Evolutionary conservation across 2,329 filamentous ascomycete species (phyloP).

Genomic region (Paraphoma chrysanthemicola): DNA sequence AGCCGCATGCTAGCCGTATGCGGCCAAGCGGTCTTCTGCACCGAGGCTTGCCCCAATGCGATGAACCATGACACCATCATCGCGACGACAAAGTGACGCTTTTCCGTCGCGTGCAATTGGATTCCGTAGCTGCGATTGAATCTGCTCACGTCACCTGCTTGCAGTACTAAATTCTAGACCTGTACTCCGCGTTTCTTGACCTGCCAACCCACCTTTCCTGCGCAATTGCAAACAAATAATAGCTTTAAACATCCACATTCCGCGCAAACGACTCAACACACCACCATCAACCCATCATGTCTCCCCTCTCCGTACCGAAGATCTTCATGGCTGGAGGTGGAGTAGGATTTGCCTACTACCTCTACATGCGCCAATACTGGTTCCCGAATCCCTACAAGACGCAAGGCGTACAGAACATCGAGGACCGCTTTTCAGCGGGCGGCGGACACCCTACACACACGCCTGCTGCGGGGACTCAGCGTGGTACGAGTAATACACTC

Average conservation of each 20-base stretch:
- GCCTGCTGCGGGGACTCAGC: conserved; percentile 34
- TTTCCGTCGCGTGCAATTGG: conserved; percentile 14
- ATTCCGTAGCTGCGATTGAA: not conserved
- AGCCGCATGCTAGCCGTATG: conserved; percentile 23
- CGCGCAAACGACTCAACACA: not conserved
- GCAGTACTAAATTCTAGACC: not conserved
- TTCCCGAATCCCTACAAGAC: conserved; percentile 49
- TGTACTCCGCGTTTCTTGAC: not conserved
- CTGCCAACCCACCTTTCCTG: not conserved
- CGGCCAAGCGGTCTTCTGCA: conserved; percentile 1
- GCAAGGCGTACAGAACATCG: conserved; percentile 42
- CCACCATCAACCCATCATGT: conserved; percentile 23
- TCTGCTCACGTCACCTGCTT: not conserved
- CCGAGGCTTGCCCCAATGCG: conserved; percentile 27
- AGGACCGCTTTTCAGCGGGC: conserved; percentile 40
- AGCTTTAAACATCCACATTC: not conserved
- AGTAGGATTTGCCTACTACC: conserved; percentile 45
- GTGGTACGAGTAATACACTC: conserved; percentile 27
- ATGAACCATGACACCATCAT: conserved; percentile 41
- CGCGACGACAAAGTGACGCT: conserved; percentile 22
- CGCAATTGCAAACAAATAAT: not conserved
- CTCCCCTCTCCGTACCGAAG: conserved; percentile 43
- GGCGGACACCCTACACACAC: conserved; percentile 41
- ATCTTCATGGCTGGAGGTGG: conserved; percentile 47
- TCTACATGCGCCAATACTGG: conserved; percentile 47